phyloP scores from a whole-genome alignment of 31 red algal species.

The Bonnemaisonia californica region DNA sequence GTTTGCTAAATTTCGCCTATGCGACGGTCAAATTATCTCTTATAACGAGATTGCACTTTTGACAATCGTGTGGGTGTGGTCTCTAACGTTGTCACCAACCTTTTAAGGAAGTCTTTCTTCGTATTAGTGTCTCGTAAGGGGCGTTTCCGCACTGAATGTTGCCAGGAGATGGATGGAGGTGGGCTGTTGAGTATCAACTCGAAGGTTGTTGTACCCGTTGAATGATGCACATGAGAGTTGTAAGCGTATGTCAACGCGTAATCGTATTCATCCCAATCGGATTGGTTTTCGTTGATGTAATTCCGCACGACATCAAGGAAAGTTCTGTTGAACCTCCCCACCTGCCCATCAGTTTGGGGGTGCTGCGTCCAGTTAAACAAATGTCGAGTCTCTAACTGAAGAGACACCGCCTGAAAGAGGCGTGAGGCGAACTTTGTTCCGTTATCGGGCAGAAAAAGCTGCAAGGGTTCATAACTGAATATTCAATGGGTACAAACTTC shows the following conservation, averaged over 20 bases:
- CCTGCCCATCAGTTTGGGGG: too few species aligned
- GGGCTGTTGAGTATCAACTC: not conserved
- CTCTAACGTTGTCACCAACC: not conserved
- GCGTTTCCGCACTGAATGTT: not conserved
- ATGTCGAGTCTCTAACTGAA: not conserved
- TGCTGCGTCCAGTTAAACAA: conserved; percentile 32
- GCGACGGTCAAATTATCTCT: not conserved
- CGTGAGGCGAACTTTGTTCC: conserved; percentile 13
- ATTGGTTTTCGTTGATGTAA: conserved; percentile 18
- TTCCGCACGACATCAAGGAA: too few species aligned
- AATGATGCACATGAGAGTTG: conserved; percentile 32
- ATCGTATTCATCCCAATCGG: conserved; percentile 28
- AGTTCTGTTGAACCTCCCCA: too few species aligned
- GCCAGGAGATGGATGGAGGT: not conserved
- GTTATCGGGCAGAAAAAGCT: conserved; percentile 1
- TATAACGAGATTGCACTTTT: conserved; percentile 12
- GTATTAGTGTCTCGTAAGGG: not conserved
- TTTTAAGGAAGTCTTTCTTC: not conserved
- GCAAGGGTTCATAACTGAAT: conserved; percentile 13
- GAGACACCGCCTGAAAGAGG: conserved; percentile 3
- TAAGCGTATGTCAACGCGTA: conserved; percentile 36
- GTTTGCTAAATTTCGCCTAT: too few species aligned
- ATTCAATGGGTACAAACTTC: not conserved
- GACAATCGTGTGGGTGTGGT: not conserved
- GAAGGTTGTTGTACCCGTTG: conserved; percentile 8